Base-by-base conservation (phyloP, 805 yeast genomes). In the Sungouiozyma ichnusensis region DNA sequence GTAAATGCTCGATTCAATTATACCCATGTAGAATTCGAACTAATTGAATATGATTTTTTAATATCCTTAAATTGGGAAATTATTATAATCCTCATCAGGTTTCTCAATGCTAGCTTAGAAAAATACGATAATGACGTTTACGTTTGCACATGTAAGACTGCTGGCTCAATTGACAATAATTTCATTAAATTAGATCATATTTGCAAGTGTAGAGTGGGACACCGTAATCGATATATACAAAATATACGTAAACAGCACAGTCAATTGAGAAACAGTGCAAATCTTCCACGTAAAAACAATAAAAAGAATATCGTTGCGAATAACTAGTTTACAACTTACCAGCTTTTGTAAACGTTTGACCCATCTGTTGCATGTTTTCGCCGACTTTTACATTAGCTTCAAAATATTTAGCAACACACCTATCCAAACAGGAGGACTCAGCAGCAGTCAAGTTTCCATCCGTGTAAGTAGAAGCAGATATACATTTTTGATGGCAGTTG, bases 351-450 rank as follows among this genome's bases (percentile, higher is more conserved):
- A 68, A 68, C 37, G 63, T 59, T 48, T 67, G 68, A 18, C 77
- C 77, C 49, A 73, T 55, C 46, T 72, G 64, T 53, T 72, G 76
- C 77, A 73, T 72, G 51, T 73, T 69, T 59, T 88, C 97, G 55
- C 96, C 95, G 48, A 88, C 95, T 67, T 85, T 84, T 48, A 86
- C 92, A 62, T 88, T 88, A 50, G 94, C 85, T 55, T 85, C 96
- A 56, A 88, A 88, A 67, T 88, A 88, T 66, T 88, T 88, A 54
- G 92, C 77, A 44, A 88, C 97, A 71, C 97, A 88, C 74, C 96
- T 81, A 68, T 88, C 97, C 48, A 88, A 72, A 65, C 97, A 88
- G 38, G 84, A 68, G 37, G 86, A 77, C 67, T 88, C 97, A 53
- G 71, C 77, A 68, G 83, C 85, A 66, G 71, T 74, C 48, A 88